Conservation (phyloP, 2,329 filamentous ascomycete species). For the Trichophaea hybrida region DNA sequence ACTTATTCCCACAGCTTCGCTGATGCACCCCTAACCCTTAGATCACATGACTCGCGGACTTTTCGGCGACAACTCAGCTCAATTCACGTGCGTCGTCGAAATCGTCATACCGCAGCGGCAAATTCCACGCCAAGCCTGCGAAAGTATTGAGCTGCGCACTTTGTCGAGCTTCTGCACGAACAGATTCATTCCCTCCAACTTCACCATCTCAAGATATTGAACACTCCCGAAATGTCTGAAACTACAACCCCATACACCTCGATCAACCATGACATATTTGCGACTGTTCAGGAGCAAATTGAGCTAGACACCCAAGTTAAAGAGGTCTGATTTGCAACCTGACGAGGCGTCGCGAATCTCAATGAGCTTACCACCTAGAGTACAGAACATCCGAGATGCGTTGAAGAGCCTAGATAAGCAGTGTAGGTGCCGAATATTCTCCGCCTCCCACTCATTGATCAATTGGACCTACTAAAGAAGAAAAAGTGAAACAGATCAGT, state of each 20-base stretch:
- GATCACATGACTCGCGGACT: too few relatives aligned
- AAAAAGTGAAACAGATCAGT: slow-evolving; percentile 48
- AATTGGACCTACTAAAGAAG: background rate
- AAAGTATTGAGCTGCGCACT: too few relatives aligned
- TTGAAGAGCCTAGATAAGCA: slow-evolving; percentile 70
- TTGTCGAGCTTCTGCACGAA: too few relatives aligned
- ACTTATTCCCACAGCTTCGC: too few relatives aligned
- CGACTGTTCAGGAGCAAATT: slow-evolving; percentile 72
- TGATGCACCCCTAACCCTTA: too few relatives aligned
- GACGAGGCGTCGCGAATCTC: background rate
- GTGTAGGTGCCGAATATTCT: slow-evolving; percentile 32
- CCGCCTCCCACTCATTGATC: background rate
- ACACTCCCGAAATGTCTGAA: too few relatives aligned
- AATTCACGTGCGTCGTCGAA: too few relatives aligned
- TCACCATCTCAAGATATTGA: too few relatives aligned
- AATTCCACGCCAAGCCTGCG: too few relatives aligned
- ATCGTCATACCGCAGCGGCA: too few relatives aligned
- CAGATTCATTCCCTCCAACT: too few relatives aligned
- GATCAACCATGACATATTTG: slow-evolving; percentile 73
- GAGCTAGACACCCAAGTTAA: slow-evolving; percentile 72
- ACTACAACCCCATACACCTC: slow-evolving; percentile 32
- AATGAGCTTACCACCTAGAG: background rate
- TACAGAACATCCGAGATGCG: slow-evolving; percentile 59
- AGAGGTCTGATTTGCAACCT: slow-evolving; percentile 41
- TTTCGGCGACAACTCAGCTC: too few relatives aligned